phyloP scores from a whole-genome alignment of 2,329 filamentous ascomycete species.

The Fusarium penzigii region DNA sequence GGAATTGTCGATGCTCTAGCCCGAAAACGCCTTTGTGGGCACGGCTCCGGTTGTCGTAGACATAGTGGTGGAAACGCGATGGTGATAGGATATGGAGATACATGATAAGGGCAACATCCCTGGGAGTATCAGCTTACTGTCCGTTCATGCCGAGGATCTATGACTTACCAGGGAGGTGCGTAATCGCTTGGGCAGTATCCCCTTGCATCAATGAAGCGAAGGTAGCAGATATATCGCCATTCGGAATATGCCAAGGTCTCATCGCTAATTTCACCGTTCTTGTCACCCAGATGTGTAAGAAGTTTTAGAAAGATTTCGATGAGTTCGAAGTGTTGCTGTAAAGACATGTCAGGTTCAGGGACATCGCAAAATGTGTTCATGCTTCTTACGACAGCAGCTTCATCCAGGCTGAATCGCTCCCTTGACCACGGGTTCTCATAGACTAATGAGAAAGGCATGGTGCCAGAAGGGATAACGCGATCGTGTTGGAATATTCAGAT shows the following conservation, averaged over 20 bases:
- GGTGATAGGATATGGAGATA: neutral
- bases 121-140: neutral
- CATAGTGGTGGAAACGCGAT: neutral
- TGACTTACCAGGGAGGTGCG: neutral
- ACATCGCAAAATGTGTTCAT: neutral
- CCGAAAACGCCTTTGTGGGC: neutral
- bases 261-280: neutral
- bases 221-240: neutral
- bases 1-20: neutral
- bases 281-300: neutral
- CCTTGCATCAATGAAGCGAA: neutral
- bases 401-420: neutral
- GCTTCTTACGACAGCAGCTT: neutral
- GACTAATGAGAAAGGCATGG: neutral
- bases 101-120: neutral
- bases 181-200: neutral
- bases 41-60: neutral
- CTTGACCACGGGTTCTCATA: neutral
- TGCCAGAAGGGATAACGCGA: too few species aligned
- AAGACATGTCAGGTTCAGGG: neutral
- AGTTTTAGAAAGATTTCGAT: neutral
- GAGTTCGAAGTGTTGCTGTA: neutral
- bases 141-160: neutral
- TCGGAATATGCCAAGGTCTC: neutral
- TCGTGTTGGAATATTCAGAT: too few species aligned